Conservation (phyloP, 139 green algal species). For the Auxenochlorella pyrenoidosa region DNA sequence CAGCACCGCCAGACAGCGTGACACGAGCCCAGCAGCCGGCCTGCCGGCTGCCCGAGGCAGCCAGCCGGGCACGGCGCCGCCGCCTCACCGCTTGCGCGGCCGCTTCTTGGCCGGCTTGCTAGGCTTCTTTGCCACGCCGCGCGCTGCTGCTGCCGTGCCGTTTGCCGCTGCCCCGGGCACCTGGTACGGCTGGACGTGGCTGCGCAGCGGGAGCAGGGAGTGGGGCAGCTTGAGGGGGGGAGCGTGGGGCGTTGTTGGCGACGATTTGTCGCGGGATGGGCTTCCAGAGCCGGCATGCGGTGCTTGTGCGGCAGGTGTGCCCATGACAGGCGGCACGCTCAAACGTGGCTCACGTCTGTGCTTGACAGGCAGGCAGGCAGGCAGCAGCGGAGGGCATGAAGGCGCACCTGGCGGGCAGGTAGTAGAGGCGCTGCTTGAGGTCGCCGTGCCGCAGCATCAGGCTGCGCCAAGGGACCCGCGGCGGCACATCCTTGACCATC, state of each 20-base stretch:
- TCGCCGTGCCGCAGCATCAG: conserved; percentile 74
- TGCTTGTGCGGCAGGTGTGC: no score
- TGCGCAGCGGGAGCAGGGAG: neutral
- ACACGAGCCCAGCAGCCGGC: neutral
- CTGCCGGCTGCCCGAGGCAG: no score
- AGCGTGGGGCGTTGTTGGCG: neutral
- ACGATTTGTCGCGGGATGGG: no score
- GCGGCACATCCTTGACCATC: conserved; percentile 86
- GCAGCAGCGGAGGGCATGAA: neutral
- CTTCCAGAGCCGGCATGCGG: no score
- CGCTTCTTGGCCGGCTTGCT: conserved; percentile 41
- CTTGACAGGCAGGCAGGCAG: neutral
- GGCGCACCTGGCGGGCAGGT: conserved; percentile 42
- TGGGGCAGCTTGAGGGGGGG: neutral
- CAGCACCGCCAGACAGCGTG: neutral
- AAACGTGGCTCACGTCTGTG: no score
- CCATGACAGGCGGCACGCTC: no score
- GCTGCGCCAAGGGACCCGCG: conserved; percentile 50
- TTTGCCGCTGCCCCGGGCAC: neutral
- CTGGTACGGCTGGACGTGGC: neutral
- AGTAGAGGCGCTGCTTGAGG: conserved; percentile 75
- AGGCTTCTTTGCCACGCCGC: conserved; percentile 26
- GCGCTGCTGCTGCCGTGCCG: neutral
- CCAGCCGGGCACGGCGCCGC: no score
- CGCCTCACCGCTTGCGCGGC: conserved; percentile 30